Base-by-base conservation (phyloP, 2,329 filamentous ascomycete species). In the Penicillium thymicola region DNA sequence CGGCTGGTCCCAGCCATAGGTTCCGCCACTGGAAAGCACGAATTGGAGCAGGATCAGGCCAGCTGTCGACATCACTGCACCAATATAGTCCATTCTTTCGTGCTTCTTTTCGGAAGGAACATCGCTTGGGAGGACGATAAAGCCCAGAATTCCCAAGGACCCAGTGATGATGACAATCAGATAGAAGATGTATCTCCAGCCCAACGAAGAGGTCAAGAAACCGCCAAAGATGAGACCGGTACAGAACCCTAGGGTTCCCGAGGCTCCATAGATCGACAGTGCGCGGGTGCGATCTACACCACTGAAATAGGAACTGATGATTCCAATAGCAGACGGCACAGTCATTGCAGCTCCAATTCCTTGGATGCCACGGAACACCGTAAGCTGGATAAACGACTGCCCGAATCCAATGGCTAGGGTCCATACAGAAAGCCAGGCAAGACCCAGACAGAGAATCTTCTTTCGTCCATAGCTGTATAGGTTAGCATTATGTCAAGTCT, bases 311-410 rank as follows among this genome's bases (percentile, higher is more conserved):
- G 65, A 78, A 47, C 66, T 73, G 50, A 81, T 78, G 23, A 81
- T 75, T 2, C 77, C 73, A 44, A 80, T 78, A 0, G 76, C 76
- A 0, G 78, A 77, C 1, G 78, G 78, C 0, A 81, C 70, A 3
- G 77, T 78, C 72, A 81, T 73, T 6, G 78, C 77, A 1, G 78
- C 70, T 1, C 77, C 77, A 10, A 79, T 70, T 1, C 79, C 79
- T 44, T 80, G 77, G 0, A 81, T 65, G 0, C 77, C 79, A n/a
- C 79, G 75, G 32, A 71, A 71, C 6, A 71, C 58, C 2, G 68
- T 66, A n/a, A 71, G 63, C 46, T 69, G 64, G 44, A 76, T 74
- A 28, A 79, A 80, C 0, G 75, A 76, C 8, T 70, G 68, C 0
- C 76, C 72, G 40, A 79, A 75, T 11, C 73, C 72, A 44, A 72